Evolutionary conservation across 202 grass and related monocot species (phyloP), one percentile per base, ranked within the genome.

Genomic region (Carex arenaria): DNA sequence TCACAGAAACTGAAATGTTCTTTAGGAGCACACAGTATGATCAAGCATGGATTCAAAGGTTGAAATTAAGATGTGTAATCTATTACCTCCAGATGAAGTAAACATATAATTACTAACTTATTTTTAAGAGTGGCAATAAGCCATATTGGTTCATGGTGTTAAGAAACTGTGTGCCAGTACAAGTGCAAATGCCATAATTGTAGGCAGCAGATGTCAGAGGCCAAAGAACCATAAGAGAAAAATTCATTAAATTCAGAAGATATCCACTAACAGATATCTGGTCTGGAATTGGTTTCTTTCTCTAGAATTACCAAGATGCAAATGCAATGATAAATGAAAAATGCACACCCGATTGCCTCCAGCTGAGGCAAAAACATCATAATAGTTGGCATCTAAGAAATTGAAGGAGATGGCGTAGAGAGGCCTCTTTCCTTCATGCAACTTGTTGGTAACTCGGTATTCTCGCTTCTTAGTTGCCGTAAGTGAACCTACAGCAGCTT

Each of bases 331-430:
- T 5, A 40, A 55, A 54, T 6, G 31, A 34, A 30, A 31, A 63
- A 2, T 19, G 3, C 42, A 64, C 54, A 98, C 91, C 23, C 86
- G 90, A 81, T 94, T 95, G 38, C 93, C 95, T 75, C 92, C 92
- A 84, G 91, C 92, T 30, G 93, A 95, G 73, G 95, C 93, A 77
- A 98, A 95, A 77, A 95, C 87, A 75, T 95, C 88, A 86, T 98
- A 92, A 85, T 98, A 98, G 84, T 91, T 89, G 19, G 86, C 88
- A 70, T 98, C 93, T 60, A 98, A 57, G 89, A 98, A 98, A 84
- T 98, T 98, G 85, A 98, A 98, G 51, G 83, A 87, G 82, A 98
- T 98, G 80, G 90, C 95, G 56, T 98, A 98, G 78, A 98, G 92
- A 61, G 95, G 95, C 56, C 89, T 82, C 86, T 95, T 95, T 56